Evolutionary conservation across 352 stramenopile genomes (phyloP).

Genomic region (Phytophthora macrochlamydospora): DNA sequence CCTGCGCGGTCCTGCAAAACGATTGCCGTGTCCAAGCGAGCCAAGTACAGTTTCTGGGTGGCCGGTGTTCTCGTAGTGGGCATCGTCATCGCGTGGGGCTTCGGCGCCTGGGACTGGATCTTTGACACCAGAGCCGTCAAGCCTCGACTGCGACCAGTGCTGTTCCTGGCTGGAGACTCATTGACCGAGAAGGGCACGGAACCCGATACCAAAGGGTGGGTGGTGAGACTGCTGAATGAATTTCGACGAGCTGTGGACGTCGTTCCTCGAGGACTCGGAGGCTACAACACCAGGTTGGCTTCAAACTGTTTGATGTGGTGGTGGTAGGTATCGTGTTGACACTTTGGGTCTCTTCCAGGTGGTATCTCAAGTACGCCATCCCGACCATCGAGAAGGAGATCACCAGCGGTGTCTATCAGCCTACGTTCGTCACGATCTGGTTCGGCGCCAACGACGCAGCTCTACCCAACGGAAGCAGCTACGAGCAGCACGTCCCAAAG

Average conservation of each 20-base stretch:
- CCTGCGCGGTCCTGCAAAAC: not conserved
- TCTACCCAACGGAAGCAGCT: constrained; percentile 29
- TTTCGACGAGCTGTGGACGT: constrained; percentile 52
- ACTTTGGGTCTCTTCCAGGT: constrained; percentile 16
- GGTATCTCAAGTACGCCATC: constrained; percentile 35
- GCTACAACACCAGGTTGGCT: constrained; percentile 54
- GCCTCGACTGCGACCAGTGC: constrained; percentile 23
- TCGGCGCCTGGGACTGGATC: constrained; percentile 19
- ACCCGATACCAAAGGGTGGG: constrained; percentile 44
- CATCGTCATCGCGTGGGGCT: constrained; percentile 25
- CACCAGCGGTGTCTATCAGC: constrained; percentile 14
- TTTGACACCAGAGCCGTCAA: constrained; percentile 1
- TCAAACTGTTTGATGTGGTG: not conserved
- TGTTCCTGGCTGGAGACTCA: constrained; percentile 60
- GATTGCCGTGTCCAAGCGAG: constrained; percentile 4
- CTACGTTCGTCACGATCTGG: constrained; percentile 52
- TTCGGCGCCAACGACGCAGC: constrained; percentile 65
- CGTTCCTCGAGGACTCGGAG: constrained; percentile 48
- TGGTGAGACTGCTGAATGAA: constrained; percentile 37
- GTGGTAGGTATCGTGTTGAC: no score
- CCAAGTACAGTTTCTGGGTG: constrained; percentile 19
- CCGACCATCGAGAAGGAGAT: constrained; percentile 41
- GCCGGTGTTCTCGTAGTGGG: constrained; percentile 13
- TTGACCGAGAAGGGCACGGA: constrained; percentile 53
- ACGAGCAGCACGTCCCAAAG: constrained; percentile 48